Evolutionary conservation across 1,284 basidiomycete genomes (phyloP), one percentile per base, ranked within the genome.

Genomic region (Chalciporus sp.): DNA sequence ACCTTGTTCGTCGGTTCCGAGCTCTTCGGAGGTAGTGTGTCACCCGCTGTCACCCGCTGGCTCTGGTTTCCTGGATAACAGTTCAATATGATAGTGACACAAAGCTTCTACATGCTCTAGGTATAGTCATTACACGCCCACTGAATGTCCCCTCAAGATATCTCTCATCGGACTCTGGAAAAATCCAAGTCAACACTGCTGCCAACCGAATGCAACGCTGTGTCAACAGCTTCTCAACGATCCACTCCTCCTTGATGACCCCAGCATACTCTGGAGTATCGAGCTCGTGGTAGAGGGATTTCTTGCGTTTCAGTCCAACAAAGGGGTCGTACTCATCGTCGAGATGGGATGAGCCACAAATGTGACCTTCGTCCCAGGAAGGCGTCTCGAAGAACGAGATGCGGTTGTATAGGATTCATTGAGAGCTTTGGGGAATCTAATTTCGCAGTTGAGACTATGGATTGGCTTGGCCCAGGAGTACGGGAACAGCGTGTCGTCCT

Each of bases 211-310:
- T 72, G 1, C 93, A 94, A 1, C 77, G 93, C 76, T 87, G 87
- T 0, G 92, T 88, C 45, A 97, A 73, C 61, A 95, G 70, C 71
- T 83, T 84, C 77, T 96, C 93, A 3, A 97, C 64, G 39, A 93
- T 73, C 80, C 88, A 87, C 55, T 82, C 74, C 40, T 84, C 72
- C 50, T 75, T 74, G 59, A 95, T 84, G 26, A 73, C 73, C 1
- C 89, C 92, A 1, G 87, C 74, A 64, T 97, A 97, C 58, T 86
- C 76, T 0, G 90, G 86, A 19, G 90, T 94, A 70, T 95, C 90
- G n/a, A 97, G 80, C 71, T 96, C 90, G 31, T 91, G 78, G 55
- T 84, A 78, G 0, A 72, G 65, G 37, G 67, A 61, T 1, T 66
- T 65, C 51, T 45, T 46, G 47, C 47, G n/a, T 44, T 9, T 42